Evolutionary conservation across 2,329 filamentous ascomycete species (phyloP), one percentile per base, ranked within the genome.

Genomic region (Xylaria hypoxylon): DNA sequence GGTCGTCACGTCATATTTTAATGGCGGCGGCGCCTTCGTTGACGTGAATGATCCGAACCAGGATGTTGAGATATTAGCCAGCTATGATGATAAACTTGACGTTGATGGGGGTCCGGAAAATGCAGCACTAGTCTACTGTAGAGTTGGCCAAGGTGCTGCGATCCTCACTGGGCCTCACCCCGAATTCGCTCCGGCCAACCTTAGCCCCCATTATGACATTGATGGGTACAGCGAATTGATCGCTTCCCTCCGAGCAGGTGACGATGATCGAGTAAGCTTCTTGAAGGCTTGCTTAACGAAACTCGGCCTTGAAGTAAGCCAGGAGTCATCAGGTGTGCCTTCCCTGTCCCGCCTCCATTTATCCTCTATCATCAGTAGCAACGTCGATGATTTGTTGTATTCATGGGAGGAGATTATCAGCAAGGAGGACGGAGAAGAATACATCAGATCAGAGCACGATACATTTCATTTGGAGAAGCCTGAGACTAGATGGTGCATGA

Each of bases 21-120:
- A 99, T 73, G 96, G 96, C 0, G 96, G 96, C 0, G 94, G 96
- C 3, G 89, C 97, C 1, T 99, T 98, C 80, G 92, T 97, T 1
- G 90, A 96, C 79, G 90, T 92, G 5, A 22, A 52, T 1, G 84
- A 85, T 2, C 87, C 85, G 50, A 83, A 62, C 84, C 86, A 33
- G 69, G 91, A 90, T 1, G 88, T 97, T 0, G 89, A 97, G 78
- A 85, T 97, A 6, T 82, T 99, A 26, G 96, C 95, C 1, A 91
- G 85, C 65, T 99, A 96, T 76, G 85, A 85, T 0, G 90, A 93
- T 40, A 83, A 90, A 15, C 78, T 97, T 13, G 88, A 91, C 71
- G 92, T 97, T 2, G 90, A 96, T 60, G 85, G 90, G 0, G 93
- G 93, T 0, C 83, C 87, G 47, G 88, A 88, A 1, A 86, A 88